A percentile compares a stretch with the other conserved stretches of the same genome.
Evolutionary conservation across 2,329 filamentous ascomycete species (phyloP).

Genomic region (Podosphaera fusca): DNA sequence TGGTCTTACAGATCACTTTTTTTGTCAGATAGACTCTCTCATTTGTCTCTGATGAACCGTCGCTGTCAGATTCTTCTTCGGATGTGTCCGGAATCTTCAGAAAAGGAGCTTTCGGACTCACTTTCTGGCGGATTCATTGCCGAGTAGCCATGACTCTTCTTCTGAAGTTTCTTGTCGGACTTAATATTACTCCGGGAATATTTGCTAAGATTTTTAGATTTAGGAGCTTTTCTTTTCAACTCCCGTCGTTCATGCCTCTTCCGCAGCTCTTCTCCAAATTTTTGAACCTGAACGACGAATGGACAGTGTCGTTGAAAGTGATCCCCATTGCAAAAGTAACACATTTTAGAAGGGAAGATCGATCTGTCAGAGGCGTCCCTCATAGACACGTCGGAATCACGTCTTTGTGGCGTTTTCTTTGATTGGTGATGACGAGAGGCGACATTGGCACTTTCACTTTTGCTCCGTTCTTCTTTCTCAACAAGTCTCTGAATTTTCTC

Average conservation of each 20-base stretch:
- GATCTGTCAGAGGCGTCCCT: background rate
- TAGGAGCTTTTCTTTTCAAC: background rate
- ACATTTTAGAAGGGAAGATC: slow-evolving; percentile 1
- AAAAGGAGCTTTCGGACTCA: too few relatives aligned
- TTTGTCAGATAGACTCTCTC: background rate
- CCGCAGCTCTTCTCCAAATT: background rate
- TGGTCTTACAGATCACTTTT: background rate
- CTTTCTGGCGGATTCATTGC: background rate
- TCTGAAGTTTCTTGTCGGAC: background rate
- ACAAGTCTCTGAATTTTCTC: background rate
- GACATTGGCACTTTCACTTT: background rate
- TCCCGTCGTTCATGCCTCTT: background rate
- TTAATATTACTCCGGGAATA: background rate
- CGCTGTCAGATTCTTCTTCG: too few relatives aligned
- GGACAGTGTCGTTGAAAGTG: background rate
- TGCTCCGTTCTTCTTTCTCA: background rate
- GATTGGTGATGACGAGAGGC: background rate
- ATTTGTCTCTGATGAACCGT: background rate
- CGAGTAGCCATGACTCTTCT: background rate
- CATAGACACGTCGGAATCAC: background rate
- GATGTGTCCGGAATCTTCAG: too few relatives aligned
- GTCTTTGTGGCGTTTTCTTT: background rate
- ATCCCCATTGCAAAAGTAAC: background rate
- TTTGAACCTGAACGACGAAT: background rate
- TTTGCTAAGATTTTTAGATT: background rate